These are phyloP conservation scores for Firmiana major DNA, from an alignment of 345 rosid species.

Conservation along the genomic window DNA sequence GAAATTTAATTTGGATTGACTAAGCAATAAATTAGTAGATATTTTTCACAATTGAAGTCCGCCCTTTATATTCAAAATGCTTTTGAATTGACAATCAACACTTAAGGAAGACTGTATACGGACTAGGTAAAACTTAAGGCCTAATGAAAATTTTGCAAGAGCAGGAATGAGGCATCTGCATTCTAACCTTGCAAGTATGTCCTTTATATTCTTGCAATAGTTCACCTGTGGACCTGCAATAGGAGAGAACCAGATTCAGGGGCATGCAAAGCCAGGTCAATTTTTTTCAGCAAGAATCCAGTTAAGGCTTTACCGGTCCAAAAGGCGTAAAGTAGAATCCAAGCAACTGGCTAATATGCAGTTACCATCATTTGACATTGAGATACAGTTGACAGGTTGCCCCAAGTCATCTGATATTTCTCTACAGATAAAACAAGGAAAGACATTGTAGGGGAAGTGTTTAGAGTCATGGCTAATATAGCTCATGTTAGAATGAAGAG, in stretches of 20 bases:
- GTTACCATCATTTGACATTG: slow-evolving; percentile 87
- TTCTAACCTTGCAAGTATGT: slow-evolving; percentile 84
- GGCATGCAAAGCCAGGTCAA: neutral
- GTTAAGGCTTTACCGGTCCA: slow-evolving; percentile 56
- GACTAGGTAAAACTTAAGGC: neutral
- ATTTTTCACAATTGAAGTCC: neutral
- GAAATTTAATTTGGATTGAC: neutral
- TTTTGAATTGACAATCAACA: neutral
- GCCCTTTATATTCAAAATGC: neutral
- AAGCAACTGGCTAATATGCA: slow-evolving; percentile 87
- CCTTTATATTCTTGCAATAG: slow-evolving; percentile 89
- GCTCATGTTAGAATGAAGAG: neutral
- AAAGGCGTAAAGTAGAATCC: slow-evolving; percentile 79
- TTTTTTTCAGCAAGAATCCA: neutral
- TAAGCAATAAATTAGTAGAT: neutral
- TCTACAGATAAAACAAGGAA: slow-evolving; percentile 31
- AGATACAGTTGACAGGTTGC: slow-evolving; percentile 91
- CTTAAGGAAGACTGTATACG: neutral
- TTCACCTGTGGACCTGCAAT: slow-evolving; percentile 74
- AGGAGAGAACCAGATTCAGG: slow-evolving; percentile 14
- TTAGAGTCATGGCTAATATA: neutral
- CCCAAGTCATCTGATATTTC: slow-evolving; percentile 88
- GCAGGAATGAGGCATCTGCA: slow-evolving; percentile 7
- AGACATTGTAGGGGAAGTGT: neutral
- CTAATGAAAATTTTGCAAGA: neutral